Evolutionary conservation across 371 early-diverging fungal genomes (phyloP).

Genomic region (Mucor lusitanicus): DNA sequence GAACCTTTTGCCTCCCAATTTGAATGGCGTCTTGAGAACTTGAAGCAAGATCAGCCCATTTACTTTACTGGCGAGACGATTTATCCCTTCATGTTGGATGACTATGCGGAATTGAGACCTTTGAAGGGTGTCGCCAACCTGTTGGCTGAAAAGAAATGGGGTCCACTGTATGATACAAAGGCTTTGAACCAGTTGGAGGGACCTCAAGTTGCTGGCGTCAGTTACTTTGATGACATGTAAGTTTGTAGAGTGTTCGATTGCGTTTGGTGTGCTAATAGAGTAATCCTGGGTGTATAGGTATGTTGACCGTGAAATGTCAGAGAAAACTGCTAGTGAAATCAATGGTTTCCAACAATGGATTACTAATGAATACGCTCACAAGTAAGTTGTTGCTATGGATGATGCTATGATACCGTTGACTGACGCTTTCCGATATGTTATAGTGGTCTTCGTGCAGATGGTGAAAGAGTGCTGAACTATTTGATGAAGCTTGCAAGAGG

Average conservation of each 20-base stretch:
- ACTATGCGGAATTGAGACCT: constrained; percentile 64
- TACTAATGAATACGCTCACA: constrained; percentile 77
- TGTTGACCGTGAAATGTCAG: constrained; percentile 67
- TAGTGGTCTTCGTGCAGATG: constrained; percentile 60
- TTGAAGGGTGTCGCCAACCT: constrained; percentile 64
- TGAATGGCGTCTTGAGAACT: constrained; percentile 51
- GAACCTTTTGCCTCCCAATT: constrained; percentile 49
- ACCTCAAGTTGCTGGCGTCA: constrained; percentile 68
- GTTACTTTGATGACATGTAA: constrained; percentile 77
- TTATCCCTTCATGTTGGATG: constrained; percentile 79
- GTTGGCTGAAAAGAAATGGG: constrained; percentile 64
- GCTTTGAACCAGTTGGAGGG: constrained; percentile 48
- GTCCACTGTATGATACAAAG: constrained; percentile 57
- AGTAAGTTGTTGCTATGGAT: constrained; percentile 35
- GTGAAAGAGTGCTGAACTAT: constrained; percentile 56
- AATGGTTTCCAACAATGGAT: constrained; percentile 69
- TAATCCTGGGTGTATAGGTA: constrained; percentile 38
- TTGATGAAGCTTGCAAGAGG: constrained; percentile 62
- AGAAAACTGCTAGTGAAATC: constrained; percentile 59
- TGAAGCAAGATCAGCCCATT: constrained; percentile 33
- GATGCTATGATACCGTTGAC: neutral
- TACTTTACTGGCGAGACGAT: constrained; percentile 68
- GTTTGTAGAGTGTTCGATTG: constrained; percentile 1
- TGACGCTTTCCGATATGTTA: neutral
- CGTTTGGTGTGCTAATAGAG: neutral